Base-by-base conservation (phyloP, 164 flowering plant species). In the Piper betle region DNA sequence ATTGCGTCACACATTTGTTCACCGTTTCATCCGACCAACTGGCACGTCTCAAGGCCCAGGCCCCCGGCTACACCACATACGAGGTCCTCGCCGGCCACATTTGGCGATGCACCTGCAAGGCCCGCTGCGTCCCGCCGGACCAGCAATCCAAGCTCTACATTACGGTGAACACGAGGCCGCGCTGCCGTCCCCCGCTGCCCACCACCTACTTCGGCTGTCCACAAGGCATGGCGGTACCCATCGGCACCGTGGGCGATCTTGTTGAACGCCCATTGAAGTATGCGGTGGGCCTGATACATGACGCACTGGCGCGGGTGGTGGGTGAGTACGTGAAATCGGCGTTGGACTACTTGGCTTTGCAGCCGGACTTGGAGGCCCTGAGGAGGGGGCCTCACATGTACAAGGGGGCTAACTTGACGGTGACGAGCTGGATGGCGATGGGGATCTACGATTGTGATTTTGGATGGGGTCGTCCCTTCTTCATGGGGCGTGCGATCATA, bases 311-410 rank as follows among this genome's bases (percentile, higher is more conserved):
- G 0, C 15, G 61, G 41, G 67, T 71, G 60, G 65, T 72, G 19
- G 67, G 72, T 20, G 67, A 72, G 8, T 77, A 74, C 33, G 18
- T 72, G 5, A 65, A 65, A 41, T 77, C 75, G 2, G 73, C 77
- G 3, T 16, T 77, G 1, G 80, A 74, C 53, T 74, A 55, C 59
- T 37, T 74, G 33, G 75, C 69, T 40, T 20, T 64, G 40, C 73
- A 71, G 20, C 64, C 69, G 0, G 64, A 43, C 50, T 1, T 43
- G 1, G 50, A 10, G 50, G 50, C 50, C 6, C 8, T 43, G 2
- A 43, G 50, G 50, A 10, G 50, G 12, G 50, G 50, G 12, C 50
- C 50, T 2, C 50, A 43, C 50, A 8, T 43, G 50, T 15, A 8
- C 50, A 43, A 43, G 50, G 50, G 50, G 3, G 12, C 50, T 2